phyloP scores from a whole-genome alignment of 2,329 filamentous ascomycete genomes.

The Lasiodiplodia sp. region DNA sequence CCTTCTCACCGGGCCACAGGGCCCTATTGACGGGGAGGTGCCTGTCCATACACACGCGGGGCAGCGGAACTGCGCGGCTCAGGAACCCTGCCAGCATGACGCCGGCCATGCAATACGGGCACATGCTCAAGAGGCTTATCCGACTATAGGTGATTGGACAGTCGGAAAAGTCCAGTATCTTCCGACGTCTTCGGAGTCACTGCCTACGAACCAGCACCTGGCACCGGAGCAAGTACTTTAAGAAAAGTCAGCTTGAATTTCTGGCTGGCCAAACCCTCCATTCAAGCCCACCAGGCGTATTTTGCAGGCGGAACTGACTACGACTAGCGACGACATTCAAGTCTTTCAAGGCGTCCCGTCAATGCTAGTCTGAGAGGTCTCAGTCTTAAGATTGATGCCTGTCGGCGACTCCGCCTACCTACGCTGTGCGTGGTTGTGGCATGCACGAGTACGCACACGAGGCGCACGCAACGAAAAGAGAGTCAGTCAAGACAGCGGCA shows the following conservation, averaged over 20 bases:
- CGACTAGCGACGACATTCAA: background rate
- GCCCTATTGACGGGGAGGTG: conserved; percentile 9
- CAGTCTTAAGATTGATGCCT: conserved; percentile 6
- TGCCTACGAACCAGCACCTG: background rate
- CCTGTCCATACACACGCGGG: conserved; percentile 14
- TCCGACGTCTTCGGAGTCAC: background rate
- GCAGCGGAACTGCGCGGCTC: conserved; percentile 26
- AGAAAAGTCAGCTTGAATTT: background rate
- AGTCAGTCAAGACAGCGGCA: conserved; percentile 7
- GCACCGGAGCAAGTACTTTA: background rate
- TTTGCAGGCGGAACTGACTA: background rate
- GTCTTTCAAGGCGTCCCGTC: conserved; percentile 15
- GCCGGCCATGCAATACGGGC: background rate
- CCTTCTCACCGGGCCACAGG: background rate
- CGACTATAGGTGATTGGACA: conserved; percentile 18
- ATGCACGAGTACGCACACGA: background rate
- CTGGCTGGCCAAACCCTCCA: background rate
- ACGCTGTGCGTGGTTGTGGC: background rate
- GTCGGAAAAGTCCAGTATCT: background rate
- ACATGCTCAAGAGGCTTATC: conserved; percentile 1
- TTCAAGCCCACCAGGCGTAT: background rate
- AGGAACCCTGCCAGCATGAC: conserved; percentile 12
- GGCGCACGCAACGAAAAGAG: background rate
- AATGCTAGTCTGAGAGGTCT: background rate
- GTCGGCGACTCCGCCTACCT: background rate